Evolutionary conservation across 495 filamentous ascomycete genomes (phyloP), one percentile per base, ranked within the genome.

Genomic region (Penicillium coffeae): DNA sequence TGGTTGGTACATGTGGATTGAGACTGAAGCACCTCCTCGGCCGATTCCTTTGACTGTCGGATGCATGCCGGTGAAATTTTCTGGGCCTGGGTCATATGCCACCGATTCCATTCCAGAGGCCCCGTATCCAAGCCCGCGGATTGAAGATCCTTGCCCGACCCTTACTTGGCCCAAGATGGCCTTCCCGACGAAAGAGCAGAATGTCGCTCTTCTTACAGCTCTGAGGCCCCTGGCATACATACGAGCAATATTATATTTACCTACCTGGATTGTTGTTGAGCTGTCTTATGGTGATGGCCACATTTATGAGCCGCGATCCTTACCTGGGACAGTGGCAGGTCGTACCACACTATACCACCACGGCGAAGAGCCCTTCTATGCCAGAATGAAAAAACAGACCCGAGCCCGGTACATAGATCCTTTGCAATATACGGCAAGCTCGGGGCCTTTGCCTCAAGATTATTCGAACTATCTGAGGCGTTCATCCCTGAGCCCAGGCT

Each of bases 11-110:
- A 35, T 65, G 38, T 58, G 50, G 27, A 54, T 65, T 39, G 59
- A 58, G 47, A 60, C 56, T 21, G 44, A 27, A 30, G 37, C 18
- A 15, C 60, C 56, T 33, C 60, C 62, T 1, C 48, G 52, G 27
- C 62, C 60, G 15, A 41, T 63, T 42, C 54, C 57, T 35, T 44
- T 63, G 15, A 66, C 60, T n/a, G 21, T 66, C 42, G 54, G 51
- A 48, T 50, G 49, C 45, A 61, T 63, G 57, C 60, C 62, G 3
- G 50, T 63, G 1, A 44, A 47, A 1, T 66, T 66, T 41, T 38
- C 55, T n/a, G 48, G 37, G 2, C 36, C 50, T 5, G 53, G 54
- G 6, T 25, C 19, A 58, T 37, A 39, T 12, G 25, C 38, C 35
- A 22, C 13, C 8, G 55, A 55, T 34, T 38, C 54, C 35, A 34